phyloP scores from a whole-genome alignment of 306 rosid genomes.

The Ormosia emarginata region DNA sequence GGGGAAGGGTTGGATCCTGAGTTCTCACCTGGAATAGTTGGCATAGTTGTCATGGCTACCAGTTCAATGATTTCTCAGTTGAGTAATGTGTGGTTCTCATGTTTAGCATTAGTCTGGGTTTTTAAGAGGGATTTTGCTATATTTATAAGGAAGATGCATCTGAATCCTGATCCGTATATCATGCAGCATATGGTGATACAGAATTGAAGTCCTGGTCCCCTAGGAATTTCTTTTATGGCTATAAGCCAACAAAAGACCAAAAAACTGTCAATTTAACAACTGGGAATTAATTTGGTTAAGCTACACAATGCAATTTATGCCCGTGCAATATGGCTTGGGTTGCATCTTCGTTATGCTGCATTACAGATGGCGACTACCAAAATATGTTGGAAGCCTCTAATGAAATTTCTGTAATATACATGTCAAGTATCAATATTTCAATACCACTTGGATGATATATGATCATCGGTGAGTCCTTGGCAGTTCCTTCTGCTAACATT shows the following conservation, averaged over 20 bases:
- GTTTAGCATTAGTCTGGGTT: background rate
- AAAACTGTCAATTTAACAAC: background rate
- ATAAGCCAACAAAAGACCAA: background rate
- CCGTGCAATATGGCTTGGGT: background rate
- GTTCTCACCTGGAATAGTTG: too few species aligned
- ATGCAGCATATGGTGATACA: background rate
- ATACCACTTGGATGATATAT: background rate
- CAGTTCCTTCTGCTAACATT: background rate
- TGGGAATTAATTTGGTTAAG: background rate
- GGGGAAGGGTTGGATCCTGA: too few species aligned
- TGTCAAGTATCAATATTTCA: background rate
- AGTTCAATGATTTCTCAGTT: background rate
- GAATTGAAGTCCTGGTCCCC: background rate
- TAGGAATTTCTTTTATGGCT: background rate
- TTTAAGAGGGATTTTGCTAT: background rate
- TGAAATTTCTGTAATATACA: background rate
- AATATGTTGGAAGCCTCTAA: background rate
- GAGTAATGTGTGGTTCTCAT: background rate
- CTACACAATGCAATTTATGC: background rate
- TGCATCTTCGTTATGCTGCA: background rate
- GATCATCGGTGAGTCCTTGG: background rate
- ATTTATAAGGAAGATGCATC: background rate
- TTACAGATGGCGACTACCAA: background rate
- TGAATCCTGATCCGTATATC: background rate
- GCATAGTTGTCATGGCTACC: too few species aligned